Conservation (phyloP, 192 early-diverging fungal species). For the Spinellus fusiger region DNA sequence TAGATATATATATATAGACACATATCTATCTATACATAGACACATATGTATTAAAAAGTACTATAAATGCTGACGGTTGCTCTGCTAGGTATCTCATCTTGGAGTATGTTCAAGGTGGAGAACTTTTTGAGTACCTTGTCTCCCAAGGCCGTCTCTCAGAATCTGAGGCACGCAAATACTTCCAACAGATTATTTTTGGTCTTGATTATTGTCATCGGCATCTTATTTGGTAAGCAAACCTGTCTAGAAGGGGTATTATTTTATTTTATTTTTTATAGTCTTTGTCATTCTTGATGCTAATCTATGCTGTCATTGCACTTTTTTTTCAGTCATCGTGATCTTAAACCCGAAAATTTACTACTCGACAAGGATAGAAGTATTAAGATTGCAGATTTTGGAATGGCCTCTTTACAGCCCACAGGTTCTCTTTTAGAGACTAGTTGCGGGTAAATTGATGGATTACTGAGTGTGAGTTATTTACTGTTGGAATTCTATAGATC, state of each 20-base stretch:
- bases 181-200: conserved; percentile 68
- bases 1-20: not conserved
- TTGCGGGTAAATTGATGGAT: conserved; percentile 49
- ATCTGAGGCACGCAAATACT: conserved; percentile 57
- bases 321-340: conserved; percentile 69
- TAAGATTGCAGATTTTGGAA: conserved; percentile 95
- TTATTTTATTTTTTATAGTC: not conserved
- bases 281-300: no score
- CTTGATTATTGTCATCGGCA: conserved; percentile 65
- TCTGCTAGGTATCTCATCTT: conserved; percentile 53
- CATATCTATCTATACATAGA: not conserved
- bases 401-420: conserved; percentile 52
- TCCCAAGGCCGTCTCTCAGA: conserved; percentile 52
- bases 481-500: conserved; percentile 35
- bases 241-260: not conserved
- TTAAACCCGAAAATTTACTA: conserved; percentile 82
- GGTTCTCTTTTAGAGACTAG: conserved; percentile 56
- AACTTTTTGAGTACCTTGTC: conserved; percentile 68
- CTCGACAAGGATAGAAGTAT: conserved; percentile 44
- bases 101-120: conserved; percentile 66
- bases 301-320: not conserved
- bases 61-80: not conserved
- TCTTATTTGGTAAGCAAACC: conserved; percentile 52
- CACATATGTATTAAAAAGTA: not conserved
- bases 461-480: not conserved